Evolutionary conservation across 1,284 basidiomycete genomes (phyloP), one percentile per base, ranked within the genome.

Genomic region (Trichosporon asahii): DNA sequence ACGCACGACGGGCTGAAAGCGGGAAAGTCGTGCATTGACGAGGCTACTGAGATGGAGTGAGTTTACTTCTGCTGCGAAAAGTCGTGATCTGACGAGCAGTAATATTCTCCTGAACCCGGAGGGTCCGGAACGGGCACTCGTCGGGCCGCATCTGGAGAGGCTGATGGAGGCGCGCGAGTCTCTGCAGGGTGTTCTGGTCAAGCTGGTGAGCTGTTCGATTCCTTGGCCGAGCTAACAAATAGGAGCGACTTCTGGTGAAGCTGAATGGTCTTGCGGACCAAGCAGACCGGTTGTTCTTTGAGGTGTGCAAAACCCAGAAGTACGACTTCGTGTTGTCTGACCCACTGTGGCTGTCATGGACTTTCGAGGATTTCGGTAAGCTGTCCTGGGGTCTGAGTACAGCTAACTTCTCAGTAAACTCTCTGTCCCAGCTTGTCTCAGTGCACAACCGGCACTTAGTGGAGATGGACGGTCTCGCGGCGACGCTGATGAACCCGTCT

Each of bases 271-370:
- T 81, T 15, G 70, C 78, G 5, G 80, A 83, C 31, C 79, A 80
- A 68, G 76, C 79, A 7, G 81, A 83, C 40, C 77, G 75, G 63
- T 66, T 82, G 46, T 75, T 77, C 60, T 78, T 83, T 25, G 80
- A 79, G 21, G 80, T 80, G 9, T 79, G 74, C 64, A 68, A 71
- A 23, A 72, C 71, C 14, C 75, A 78, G 65, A 63, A 72, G 3
- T 55, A 35, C 14, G 76, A 78, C 15, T 81, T 79, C 69, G 76
- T 76, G 0, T 72, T 80, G 35, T 44, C 70, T 2, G 79, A 79
- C 18, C 79, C 80, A 6, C 66, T 82, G 40, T 83, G 80, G 80
- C 67, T 76, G 0, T 78, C 78, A n/a, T 83, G 81, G 81, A 82
- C 81, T 11, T 65, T 83, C 11, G 77, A 81, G 63, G 70, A 73